Conservation (phyloP, 352 stramenopile genomes). For the Plasmopara muralis region DNA sequence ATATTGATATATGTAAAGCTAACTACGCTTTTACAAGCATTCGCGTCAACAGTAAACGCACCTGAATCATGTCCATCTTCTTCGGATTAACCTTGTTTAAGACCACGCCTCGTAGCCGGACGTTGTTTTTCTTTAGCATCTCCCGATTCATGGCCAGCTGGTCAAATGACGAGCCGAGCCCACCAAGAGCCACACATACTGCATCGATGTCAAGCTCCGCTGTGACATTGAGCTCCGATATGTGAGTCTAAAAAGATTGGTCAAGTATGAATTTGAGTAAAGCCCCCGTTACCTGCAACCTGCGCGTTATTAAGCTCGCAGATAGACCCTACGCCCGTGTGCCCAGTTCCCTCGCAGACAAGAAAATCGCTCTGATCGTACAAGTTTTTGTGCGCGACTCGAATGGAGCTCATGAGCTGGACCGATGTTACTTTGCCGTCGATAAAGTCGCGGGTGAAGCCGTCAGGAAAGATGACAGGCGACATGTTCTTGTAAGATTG, state of each 20-base stretch:
- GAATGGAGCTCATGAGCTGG: conserved; percentile 77
- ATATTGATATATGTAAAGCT: background rate
- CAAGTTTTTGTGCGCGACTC: conserved; percentile 73
- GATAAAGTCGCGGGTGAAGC: conserved; percentile 96
- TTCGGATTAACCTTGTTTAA: conserved; percentile 85
- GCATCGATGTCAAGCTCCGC: conserved; percentile 76
- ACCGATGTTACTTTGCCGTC: conserved; percentile 90
- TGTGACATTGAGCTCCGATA: conserved; percentile 16
- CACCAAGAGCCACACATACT: conserved; percentile 71
- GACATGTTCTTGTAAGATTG: conserved; percentile 97
- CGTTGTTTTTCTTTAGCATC: conserved; percentile 72
- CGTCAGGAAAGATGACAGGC: conserved; percentile 94
- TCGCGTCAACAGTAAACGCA: conserved; percentile 10
- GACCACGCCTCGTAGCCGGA: conserved; percentile 72
- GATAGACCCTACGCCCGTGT: conserved; percentile 88
- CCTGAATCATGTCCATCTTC: conserved; percentile 89
- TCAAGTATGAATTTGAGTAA: background rate
- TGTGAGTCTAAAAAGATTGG: conserved; percentile 2
- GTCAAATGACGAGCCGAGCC: conserved; percentile 80
- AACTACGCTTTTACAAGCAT: background rate
- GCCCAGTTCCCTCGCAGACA: conserved; percentile 92
- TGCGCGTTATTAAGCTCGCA: conserved; percentile 88
- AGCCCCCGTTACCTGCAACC: conserved; percentile 50
- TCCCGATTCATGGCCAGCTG: conserved; percentile 81
- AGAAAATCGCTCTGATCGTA: conserved; percentile 86